Evolutionary conservation across 148 eudicot genomes (phyloP), one percentile per base, ranked within the genome.

Genomic region (Camellia lanceoleosa): DNA sequence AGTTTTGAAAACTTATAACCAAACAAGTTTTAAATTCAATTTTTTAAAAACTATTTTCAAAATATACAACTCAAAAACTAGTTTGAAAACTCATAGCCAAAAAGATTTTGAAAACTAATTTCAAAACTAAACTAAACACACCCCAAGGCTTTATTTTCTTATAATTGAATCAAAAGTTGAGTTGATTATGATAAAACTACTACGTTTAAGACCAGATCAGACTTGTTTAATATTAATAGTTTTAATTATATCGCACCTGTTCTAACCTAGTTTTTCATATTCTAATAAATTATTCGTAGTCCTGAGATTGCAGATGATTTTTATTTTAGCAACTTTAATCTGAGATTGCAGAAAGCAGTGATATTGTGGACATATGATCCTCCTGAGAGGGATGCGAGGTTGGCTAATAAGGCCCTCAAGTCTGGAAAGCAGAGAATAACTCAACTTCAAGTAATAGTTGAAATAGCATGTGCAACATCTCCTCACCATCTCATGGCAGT

Each of bases 351-450:
- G 98, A 88, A 85, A 80, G 97, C 93, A 41, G 74, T 94, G 74
- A 78, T 83, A 55, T 71, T 88, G 79, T 94, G 98, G 98, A 83
- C 89, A 76, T 87, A 89, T 60, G 97, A 92, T 85, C 97, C 98
- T n/a, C 30, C 87, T n/a, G 98, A 92, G 67, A 87, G 98, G 79
- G 98, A 92, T 72, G 98, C 98, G 20, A 84, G 88, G 84, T 78
- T 94, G 20, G 90, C 83, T 14, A 87, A 92, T 51, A 79, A 89
- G 52, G 93, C 95, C 79, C 79, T 94, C 78, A 88, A 84, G 49
- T 75, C 86, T 13, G 79, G 75, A 83, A 79, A 80, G 47, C 87
- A 88, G 80, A 85, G 82, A 70, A 76, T 92, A 42, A 86, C 80
- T 47, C 75, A 90, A 23, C 82, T 89, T 76, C 98, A 92, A 83